Evolutionary conservation across 225 moss, liverwort and hornwort species (phyloP).

Genomic region (Bryum argenteum): DNA sequence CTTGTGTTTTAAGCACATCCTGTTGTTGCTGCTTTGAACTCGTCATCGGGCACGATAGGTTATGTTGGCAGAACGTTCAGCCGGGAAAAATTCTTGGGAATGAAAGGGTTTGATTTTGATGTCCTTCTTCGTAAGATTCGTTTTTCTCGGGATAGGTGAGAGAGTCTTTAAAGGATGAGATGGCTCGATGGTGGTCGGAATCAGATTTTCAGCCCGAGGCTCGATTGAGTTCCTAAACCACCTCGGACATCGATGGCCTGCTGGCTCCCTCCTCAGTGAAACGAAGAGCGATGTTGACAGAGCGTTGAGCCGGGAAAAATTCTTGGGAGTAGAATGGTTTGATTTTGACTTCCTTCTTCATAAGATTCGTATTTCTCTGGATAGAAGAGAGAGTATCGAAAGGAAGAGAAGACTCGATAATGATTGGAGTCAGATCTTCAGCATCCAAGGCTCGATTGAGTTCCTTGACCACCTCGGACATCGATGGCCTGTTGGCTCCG

Average conservation of each 20-base stretch:
- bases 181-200: slow-evolving; percentile 28
- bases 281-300: slow-evolving; percentile 47
- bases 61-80: slow-evolving; percentile 34
- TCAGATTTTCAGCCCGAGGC: slow-evolving; percentile 51
- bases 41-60: slow-evolving; percentile 24
- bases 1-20: slow-evolving; percentile 5
- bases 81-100: slow-evolving; percentile 30
- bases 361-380: slow-evolving; percentile 1
- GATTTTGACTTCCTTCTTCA: too few species aligned
- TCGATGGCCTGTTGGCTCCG: slow-evolving; percentile 56
- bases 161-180: slow-evolving; percentile 18
- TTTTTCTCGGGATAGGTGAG: slow-evolving; percentile 21
- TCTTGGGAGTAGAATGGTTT: not conserved
- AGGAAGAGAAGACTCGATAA: slow-evolving; percentile 17
- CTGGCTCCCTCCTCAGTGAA: slow-evolving; percentile 56
- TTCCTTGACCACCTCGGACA: slow-evolving; percentile 67
- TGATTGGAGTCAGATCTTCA: slow-evolving; percentile 47
- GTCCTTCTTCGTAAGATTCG: not conserved
- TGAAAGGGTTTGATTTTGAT: slow-evolving; percentile 5
- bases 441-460: slow-evolving; percentile 57
- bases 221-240: slow-evolving; percentile 62
- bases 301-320: not conserved
- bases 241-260: slow-evolving; percentile 73
- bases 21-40: slow-evolving; percentile 21
- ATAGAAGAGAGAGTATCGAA: slow-evolving; percentile 17